A percentile compares a stretch with the other conserved stretches of the same genome.
These are phyloP conservation scores for Exutisphaerella laricina DNA, from an alignment of 2,329 filamentous ascomycete genomes.

Conservation along the genomic window DNA sequence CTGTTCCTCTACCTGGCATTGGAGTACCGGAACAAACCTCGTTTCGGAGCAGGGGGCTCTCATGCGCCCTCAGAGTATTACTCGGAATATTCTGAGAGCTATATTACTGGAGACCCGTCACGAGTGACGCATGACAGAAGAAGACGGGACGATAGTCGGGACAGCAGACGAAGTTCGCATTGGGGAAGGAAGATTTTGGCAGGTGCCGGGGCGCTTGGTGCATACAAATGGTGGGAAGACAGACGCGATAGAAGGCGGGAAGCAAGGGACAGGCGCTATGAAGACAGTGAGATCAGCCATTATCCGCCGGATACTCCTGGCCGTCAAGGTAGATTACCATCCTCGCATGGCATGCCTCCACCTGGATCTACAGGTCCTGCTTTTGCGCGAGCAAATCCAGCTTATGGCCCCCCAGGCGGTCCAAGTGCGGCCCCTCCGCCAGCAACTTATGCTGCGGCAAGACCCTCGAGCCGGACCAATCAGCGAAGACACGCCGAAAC, in stretches of 20 bases:
- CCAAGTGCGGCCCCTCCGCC: slow-evolving; percentile 9
- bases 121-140: slow-evolving; percentile 47
- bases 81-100: slow-evolving; percentile 27
- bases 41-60: slow-evolving; percentile 36
- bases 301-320: slow-evolving; percentile 16
- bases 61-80: slow-evolving; percentile 24
- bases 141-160: slow-evolving; percentile 19
- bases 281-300: slow-evolving; percentile 3
- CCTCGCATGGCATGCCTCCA: slow-evolving; percentile 14
- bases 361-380: slow-evolving; percentile 5
- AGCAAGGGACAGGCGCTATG: slow-evolving; percentile 8
- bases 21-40: slow-evolving; percentile 48
- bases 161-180: slow-evolving; percentile 19
- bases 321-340: slow-evolving; percentile 7
- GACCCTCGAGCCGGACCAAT: slow-evolving; percentile 11
- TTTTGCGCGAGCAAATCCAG: not conserved
- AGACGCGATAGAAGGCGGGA: slow-evolving; percentile 34
- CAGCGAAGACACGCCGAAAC: slow-evolving; percentile 14
- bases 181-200: slow-evolving; percentile 46
- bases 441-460: slow-evolving; percentile 7
- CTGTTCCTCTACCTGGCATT: slow-evolving; percentile 73
- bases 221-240: slow-evolving; percentile 51
- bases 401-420: slow-evolving; percentile 6
- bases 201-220: slow-evolving; percentile 52
- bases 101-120: slow-evolving; percentile 48